Conservation (phyloP, 2,329 filamentous ascomycete genomes). For the Juglanconis oblonga region DNA sequence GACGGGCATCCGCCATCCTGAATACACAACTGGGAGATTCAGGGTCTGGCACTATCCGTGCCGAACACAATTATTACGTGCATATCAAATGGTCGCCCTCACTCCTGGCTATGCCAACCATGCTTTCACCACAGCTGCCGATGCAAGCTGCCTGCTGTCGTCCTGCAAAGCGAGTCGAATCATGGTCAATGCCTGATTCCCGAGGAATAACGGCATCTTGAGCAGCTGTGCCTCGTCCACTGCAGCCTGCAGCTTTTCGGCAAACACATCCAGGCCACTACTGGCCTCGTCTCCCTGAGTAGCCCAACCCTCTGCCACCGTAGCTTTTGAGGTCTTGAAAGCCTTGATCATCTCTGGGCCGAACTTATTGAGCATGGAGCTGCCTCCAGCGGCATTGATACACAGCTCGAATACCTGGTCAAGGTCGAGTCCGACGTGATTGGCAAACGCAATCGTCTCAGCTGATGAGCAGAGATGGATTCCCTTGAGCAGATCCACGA, state of each 20-base stretch:
- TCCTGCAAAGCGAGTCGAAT: conserved; percentile 20
- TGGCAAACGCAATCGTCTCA: conserved; percentile 41
- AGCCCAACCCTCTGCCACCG: conserved; percentile 21
- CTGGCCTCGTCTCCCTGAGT: background rate
- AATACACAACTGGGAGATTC: no score
- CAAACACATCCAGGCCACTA: conserved; percentile 28
- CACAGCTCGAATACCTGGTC: conserved; percentile 44
- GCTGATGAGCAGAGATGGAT: conserved; percentile 42
- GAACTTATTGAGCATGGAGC: conserved; percentile 33
- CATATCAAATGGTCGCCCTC: background rate
- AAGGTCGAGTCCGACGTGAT: conserved; percentile 39
- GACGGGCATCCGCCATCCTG: background rate
- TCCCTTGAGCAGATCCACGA: conserved; percentile 38
- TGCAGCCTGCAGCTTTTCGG: conserved; percentile 32
- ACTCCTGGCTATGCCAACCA: conserved; percentile 6
- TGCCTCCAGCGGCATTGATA: conserved; percentile 43
- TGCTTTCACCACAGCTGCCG: conserved; percentile 10
- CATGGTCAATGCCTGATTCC: conserved; percentile 37
- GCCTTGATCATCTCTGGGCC: conserved; percentile 38
- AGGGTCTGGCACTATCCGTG: no score
- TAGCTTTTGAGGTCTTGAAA: conserved; percentile 26
- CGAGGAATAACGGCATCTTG: conserved; percentile 39
- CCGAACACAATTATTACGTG: no score
- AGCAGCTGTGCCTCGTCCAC: conserved; percentile 41
- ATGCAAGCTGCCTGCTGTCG: background rate